A percentile compares a stretch with the other conserved stretches of the same genome.
These are phyloP conservation scores for Lactarius deliciosus DNA, from an alignment of 768 basidiomycete species.

Conservation along the genomic window DNA sequence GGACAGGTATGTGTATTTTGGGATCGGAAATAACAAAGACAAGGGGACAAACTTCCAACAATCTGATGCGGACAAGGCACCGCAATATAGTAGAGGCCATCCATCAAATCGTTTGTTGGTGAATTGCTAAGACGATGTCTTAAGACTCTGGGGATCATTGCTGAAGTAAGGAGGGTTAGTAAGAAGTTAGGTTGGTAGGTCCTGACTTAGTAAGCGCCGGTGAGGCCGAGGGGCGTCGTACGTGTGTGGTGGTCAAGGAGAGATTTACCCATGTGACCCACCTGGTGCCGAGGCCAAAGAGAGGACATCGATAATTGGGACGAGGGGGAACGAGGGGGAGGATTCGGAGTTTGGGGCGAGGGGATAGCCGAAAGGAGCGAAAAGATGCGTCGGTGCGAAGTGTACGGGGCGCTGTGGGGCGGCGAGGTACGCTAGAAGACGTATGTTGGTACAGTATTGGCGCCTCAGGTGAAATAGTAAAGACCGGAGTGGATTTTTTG, in stretches of 20 bases:
- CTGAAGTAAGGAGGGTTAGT: slow-evolving; percentile 14
- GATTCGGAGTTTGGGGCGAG: slow-evolving; percentile 25
- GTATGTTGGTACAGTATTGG: slow-evolving; percentile 8
- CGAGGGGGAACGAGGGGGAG: background rate
- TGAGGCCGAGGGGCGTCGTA: background rate
- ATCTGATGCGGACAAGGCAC: slow-evolving; percentile 2
- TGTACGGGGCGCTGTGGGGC: slow-evolving; percentile 23
- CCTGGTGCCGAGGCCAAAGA: background rate
- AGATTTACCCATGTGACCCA: background rate
- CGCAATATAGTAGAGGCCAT: background rate
- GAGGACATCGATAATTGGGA: slow-evolving; percentile 8
- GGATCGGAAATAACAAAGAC: background rate
- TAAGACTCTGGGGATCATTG: background rate
- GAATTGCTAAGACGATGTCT: slow-evolving; percentile 16
- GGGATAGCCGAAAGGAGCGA: slow-evolving; percentile 6
- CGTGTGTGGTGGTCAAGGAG: slow-evolving; percentile 1
- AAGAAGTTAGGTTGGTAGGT: background rate
- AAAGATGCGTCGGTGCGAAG: slow-evolving; percentile 19
- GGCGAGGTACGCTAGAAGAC: slow-evolving; percentile 25
- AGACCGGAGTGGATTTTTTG: slow-evolving; percentile 13
- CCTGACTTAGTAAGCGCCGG: slow-evolving; percentile 11
- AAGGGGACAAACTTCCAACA: background rate
- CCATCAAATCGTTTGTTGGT: background rate
- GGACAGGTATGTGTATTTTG: background rate
- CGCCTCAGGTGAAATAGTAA: slow-evolving; percentile 15